Conservation (phyloP, 73 alveolate genomes). For the Durusdinium trenchii region DNA sequence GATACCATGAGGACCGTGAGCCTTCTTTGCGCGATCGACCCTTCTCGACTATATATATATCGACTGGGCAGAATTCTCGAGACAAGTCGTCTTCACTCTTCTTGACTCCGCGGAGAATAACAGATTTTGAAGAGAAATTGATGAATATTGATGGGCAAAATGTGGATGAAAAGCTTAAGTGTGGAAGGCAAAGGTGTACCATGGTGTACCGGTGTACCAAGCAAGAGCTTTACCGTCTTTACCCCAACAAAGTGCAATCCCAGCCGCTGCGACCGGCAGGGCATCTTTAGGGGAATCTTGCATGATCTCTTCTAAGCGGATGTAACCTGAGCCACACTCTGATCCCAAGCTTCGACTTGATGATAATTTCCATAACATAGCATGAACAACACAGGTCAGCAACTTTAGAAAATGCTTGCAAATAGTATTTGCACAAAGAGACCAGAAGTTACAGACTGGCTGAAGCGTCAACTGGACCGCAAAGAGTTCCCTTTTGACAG, state of each 20-base stretch:
- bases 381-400: not conserved
- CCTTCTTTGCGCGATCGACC: no score
- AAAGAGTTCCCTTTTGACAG: not conserved
- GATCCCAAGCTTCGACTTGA: not conserved
- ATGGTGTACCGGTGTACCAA: not conserved
- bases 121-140: no score
- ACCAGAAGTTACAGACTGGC: not conserved
- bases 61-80: no score
- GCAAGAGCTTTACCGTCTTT: not conserved
- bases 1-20: no score
- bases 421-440: no score
- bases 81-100: no score
- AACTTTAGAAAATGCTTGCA: not conserved
- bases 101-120: no score
- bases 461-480: not conserved
- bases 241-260: not conserved
- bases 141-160: no score
- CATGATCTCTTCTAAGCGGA: constrained; percentile 87
- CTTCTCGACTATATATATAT: no score
- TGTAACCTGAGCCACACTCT: constrained; percentile 22
- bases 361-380: not conserved
- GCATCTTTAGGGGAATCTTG: constrained; percentile 75
- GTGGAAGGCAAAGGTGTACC: not conserved
- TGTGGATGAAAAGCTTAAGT: no score
- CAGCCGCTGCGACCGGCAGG: constrained; percentile 51